Evolutionary conservation across 2,329 filamentous ascomycete species (phyloP), one percentile per base, ranked within the genome.

Genomic region (Colletotrichum brevisporum): DNA sequence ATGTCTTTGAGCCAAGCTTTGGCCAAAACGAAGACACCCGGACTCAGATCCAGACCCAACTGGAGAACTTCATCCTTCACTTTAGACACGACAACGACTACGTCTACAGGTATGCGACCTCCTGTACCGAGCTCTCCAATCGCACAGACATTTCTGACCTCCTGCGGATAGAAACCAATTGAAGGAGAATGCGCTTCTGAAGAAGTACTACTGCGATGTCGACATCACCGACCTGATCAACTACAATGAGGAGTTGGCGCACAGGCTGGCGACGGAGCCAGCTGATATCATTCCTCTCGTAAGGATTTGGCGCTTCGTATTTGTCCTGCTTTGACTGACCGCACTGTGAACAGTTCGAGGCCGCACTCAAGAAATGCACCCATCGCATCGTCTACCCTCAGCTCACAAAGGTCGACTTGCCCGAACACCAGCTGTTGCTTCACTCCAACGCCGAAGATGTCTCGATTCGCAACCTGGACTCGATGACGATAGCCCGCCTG

Each of bases 171-270:
- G 96, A 88, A 95, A 98, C 76, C 96, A 98, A 82, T 89, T 99
- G 68, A 90, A 94, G 75, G 94, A 98, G 78, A 99, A 99, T 83
- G 94, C 96, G 8, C 88, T 98, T 1, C 86, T 97, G 50, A 96
- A 97, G 79, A 94, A 95, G 75, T 98, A 94, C 83, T 98, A 92
- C 81, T 98, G 96, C 84, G 95, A 99, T 79, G 89, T 99, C 78
- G 95, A 99, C 79, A 94, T 99, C 75, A 94, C 93, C 71, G 95
- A 99, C 79, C 84, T 99, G 68, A 98, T 98, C 79, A 96, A 92
- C 71, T 98, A 95, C 83, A 96, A 97, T 77, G 95, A 98, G 81
- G 94, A 98, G 79, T 87, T 99, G 69, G 96, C 95, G 31, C 94
- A 98, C 80, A 91, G 91, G 77, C 86, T 99, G 71, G 93, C 92